Evolutionary conservation across 805 yeast species (phyloP), one percentile per base, ranked within the genome.

Genomic region (Candida hispaniensis): DNA sequence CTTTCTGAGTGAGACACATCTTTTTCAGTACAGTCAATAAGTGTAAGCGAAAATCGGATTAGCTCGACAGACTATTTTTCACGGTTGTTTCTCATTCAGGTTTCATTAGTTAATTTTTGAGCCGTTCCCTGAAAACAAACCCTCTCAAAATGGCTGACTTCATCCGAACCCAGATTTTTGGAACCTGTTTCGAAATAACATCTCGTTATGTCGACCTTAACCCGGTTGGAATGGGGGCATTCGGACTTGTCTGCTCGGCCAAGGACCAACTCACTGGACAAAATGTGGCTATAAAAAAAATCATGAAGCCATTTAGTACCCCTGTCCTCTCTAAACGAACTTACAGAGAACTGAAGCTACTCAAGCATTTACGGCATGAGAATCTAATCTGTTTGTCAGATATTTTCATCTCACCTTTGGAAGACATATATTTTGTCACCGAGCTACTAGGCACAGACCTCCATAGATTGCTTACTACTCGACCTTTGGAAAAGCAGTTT

Each of bases 181-280:
- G 95, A 33, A 86, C 97, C 2, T 88, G 86, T 27, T 86, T 86
- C 54, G 96, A 86, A 58, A 82, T 85, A 44, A 86, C 96, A 25
- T 75, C 53, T 38, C 39, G 56, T 48, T 91, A 91, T 61, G 71
- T 81, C 4, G 94, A 88, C 52, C 67, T 91, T 43, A 88, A 85
- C 52, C 98, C 99, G 2, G 95, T 91, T 33, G 99, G 99, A 0
- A 91, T 91, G 99, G 99, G 99, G 15, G 98, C 98, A 6, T 91
- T 91, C 55, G 99, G 99, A 4, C 68, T 91, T 12, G 99, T 91
- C 23, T 91, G 98, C 55, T 83, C 95, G 6, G 99, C 98, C 1
- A 73, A 77, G 39, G 98, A 91, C 59, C 81, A 77, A 47, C 69
- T 86, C 42, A 85, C 95, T 0, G 75, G 73, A 38, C 94, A 86